Evolutionary conservation across 1,284 basidiomycete genomes (phyloP).

Genomic region (Boletus hoseneyae): DNA sequence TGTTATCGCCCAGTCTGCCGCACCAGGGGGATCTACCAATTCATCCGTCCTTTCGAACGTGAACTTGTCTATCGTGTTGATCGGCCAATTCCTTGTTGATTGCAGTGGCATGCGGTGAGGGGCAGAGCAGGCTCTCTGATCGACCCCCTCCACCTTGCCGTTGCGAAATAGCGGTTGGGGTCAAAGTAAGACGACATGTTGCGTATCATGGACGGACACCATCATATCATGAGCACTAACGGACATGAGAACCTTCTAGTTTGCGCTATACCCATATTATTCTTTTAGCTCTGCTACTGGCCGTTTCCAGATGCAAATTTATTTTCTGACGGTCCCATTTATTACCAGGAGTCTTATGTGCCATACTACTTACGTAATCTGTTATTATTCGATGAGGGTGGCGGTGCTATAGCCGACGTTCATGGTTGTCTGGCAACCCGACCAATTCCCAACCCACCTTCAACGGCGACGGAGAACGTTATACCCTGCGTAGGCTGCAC

Average conservation of each 20-base stretch:
- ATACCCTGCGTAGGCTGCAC: constrained; percentile 10
- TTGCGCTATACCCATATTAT: constrained; percentile 31
- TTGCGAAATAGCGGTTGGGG: constrained; percentile 1
- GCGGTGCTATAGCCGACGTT: constrained; percentile 13
- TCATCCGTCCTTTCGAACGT: constrained; percentile 17
- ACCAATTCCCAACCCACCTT: not conserved
- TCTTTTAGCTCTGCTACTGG: constrained; percentile 9
- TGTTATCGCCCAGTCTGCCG: constrained; percentile 9
- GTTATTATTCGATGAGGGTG: constrained; percentile 9
- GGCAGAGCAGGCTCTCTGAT: constrained; percentile 11
- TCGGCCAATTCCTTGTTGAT: constrained; percentile 19
- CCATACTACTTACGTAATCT: constrained; percentile 9
- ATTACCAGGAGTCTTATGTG: constrained; percentile 18
- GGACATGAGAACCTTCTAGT: constrained; percentile 21
- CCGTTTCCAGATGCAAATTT: constrained; percentile 1
- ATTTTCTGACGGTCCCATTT: constrained; percentile 7
- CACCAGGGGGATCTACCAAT: constrained; percentile 1
- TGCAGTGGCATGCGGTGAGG: constrained; percentile 9
- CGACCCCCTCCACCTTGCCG: not conserved
- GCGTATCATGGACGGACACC: constrained; percentile 21
- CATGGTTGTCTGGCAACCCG: constrained; percentile 19
- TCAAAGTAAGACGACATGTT: constrained; percentile 20
- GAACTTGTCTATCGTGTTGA: constrained; percentile 19
- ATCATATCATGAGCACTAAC: constrained; percentile 15
- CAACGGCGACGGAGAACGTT: not conserved